phyloP scores from a whole-genome alignment of 495 filamentous ascomycete species.

The Neurospora tetrasperma region DNA sequence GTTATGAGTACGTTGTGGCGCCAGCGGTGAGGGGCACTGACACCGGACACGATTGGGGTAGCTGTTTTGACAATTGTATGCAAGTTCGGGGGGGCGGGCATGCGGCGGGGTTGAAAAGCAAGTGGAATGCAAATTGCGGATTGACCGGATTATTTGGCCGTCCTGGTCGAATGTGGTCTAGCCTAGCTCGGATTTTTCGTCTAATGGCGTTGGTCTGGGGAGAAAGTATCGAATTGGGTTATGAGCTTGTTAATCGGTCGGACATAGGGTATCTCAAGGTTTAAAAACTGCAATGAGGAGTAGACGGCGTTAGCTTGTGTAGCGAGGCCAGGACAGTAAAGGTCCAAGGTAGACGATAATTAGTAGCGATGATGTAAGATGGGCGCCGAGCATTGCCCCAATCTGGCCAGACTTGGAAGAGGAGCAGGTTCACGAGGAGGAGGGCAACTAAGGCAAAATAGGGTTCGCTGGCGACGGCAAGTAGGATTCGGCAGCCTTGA shows the following conservation, averaged over 20 bases:
- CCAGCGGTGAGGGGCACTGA: conserved; percentile 13
- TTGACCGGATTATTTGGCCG: neutral
- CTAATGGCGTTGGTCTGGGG: neutral
- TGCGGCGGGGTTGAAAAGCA: neutral
- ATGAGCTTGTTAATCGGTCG: neutral
- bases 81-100: neutral
- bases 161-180: neutral
- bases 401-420: neutral
- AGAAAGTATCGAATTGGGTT: neutral
- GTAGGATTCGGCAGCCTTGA: neutral
- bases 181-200: neutral
- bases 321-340: neutral
- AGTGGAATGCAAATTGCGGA: neutral
- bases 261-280: neutral
- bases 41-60: neutral
- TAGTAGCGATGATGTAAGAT: neutral
- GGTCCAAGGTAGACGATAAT: neutral
- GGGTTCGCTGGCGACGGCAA: neutral
- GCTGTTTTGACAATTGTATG: neutral
- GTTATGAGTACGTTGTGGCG: conserved; percentile 29
- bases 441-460: neutral
- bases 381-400: neutral
- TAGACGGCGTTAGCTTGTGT: neutral
- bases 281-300: neutral
- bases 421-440: neutral